These are phyloP conservation scores for Prunus yedoensis DNA, from an alignment of 331 rosid species.

Conservation along the genomic window DNA sequence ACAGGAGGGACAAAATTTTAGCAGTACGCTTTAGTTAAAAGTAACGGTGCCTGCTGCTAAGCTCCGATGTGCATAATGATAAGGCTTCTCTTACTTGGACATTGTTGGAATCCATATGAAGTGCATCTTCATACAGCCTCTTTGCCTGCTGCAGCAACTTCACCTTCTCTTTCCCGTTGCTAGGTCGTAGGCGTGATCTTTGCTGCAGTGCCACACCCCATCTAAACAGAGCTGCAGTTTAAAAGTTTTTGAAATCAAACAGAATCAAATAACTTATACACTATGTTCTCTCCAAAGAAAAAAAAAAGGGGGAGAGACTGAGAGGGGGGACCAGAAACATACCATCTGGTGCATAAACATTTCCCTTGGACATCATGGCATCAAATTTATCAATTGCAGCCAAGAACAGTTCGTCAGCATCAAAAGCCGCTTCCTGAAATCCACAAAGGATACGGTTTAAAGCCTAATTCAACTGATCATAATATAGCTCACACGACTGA, in stretches of 20 bases:
- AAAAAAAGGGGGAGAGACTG: neutral
- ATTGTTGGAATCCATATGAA: slow-evolving; percentile 67
- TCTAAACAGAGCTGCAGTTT: slow-evolving; percentile 69
- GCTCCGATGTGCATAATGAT: slow-evolving; percentile 67
- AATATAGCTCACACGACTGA: slow-evolving; percentile 11
- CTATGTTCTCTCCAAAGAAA: neutral
- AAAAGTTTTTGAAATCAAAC: slow-evolving; percentile 11
- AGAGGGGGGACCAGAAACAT: slow-evolving; percentile 18
- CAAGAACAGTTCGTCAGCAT: slow-evolving; percentile 90
- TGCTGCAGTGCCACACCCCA: slow-evolving; percentile 91
- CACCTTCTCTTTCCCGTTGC: slow-evolving; percentile 76
- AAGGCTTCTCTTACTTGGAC: slow-evolving; percentile 72
- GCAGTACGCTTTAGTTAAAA: slow-evolving; percentile 10
- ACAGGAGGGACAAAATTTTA: slow-evolving; percentile 12
- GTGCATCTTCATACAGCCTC: slow-evolving; percentile 82
- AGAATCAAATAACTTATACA: slow-evolving; percentile 2
- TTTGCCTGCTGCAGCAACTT: slow-evolving; percentile 82
- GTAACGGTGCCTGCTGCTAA: slow-evolving; percentile 48
- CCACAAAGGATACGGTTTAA: slow-evolving; percentile 21
- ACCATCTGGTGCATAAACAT: slow-evolving; percentile 87
- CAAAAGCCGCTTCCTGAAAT: slow-evolving; percentile 80
- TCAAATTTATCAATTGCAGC: slow-evolving; percentile 96
- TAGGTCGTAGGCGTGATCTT: slow-evolving; percentile 78
- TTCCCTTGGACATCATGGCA: slow-evolving; percentile 89
- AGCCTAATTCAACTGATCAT: neutral